Base-by-base conservation (phyloP, 2,329 filamentous ascomycete genomes). In the Claviceps paspali region DNA sequence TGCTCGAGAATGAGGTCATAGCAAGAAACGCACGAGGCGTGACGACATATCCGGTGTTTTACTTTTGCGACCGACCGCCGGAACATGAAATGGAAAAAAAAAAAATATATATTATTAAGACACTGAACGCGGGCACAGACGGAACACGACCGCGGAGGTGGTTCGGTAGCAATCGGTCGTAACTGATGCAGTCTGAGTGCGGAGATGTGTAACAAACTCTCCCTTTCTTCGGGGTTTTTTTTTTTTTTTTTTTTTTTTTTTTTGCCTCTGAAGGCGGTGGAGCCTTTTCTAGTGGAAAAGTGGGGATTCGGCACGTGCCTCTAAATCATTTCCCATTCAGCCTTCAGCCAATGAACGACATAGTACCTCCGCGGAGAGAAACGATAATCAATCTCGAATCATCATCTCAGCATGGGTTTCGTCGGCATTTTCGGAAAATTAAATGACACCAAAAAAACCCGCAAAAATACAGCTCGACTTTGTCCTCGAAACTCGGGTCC, bases 251-350 rank as follows among this genome's bases (percentile, higher is more conserved):
- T 29, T 29, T 29, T 36, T 28, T 33, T 7, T 23, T 24, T 24
- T 23, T 21, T n/a, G 45, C 43, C 43, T 45, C 42, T 47, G 46
- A 39, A 22, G 30, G 33, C 22, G 36, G 41, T 38, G 41, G 38
- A 46, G 45, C 42, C 44, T 48, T 55, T 52, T 45, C 45, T 41
- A 15, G 32, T 21, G 15, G 27, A 47, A 47, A 29, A 44, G 49
- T 52, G 53, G 50, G 42, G 43, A 22, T 35, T 17, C 26, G 38
- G 45, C 53, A 55, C 52, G 53, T 56, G 53, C 53, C 43, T 41
- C 17, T 18, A 19, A 28, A 33, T 40, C 36, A 36, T 36, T 35
- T 38, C 5, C 21, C 5, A 8, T 8, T 22, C 21, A 22, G 21
- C 21, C 21, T 5, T 22, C 21, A 22, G n/a, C n/a, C n/a, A n/a